Base-by-base conservation (phyloP, 2,329 filamentous ascomycete genomes). In the Blastomyces emzantsi region DNA sequence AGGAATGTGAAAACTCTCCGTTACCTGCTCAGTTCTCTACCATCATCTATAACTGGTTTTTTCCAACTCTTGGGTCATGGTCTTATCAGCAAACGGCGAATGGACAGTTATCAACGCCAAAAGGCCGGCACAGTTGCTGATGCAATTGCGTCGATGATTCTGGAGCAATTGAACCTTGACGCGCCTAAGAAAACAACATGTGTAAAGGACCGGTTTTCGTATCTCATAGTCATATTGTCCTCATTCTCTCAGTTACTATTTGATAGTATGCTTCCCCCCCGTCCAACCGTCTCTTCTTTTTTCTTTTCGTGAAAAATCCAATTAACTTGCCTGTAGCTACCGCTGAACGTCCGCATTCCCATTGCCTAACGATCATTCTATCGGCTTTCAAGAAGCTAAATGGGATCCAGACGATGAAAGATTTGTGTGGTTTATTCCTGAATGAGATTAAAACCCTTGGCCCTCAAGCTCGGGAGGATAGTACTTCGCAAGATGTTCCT, bases 11-110 rank as follows among this genome's bases (percentile, higher is more conserved):
- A 89, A 71, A 87, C 85, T 15, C 81, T 97, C 55, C 85, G 88
- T 47, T 87, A 87, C 68, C 80, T 97, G 13, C 81, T 97, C 15
- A 88, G 89, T 70, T 87, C 90, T 43, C 84, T 95, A 69, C 87
- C 92, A 28, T 86, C 87, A 9, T 87, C 88, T 2, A 88, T 92
- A n/a, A 89, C 90, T 22, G 87, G 89, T 0, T 89, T 97, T 69
- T 89, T 96, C 72, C 90, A 96, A 71, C 88, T 87, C 1, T 79
- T 97, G 54, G 93, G 93, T 15, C 94, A 91, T 74, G 85, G 89
- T 19, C 79, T 97, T 28, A 81, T 96, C 3, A 85, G 86, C 54
- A 89, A 90, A 64, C 86, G 92, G 60, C 86, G 86, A 66, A 82
- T 85, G 36, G 92, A 97, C 69, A 70, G 78, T 1, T 83, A 83